Base-by-base conservation (phyloP, 2,329 filamentous ascomycete genomes). In the Rhynchosporium secalis region DNA sequence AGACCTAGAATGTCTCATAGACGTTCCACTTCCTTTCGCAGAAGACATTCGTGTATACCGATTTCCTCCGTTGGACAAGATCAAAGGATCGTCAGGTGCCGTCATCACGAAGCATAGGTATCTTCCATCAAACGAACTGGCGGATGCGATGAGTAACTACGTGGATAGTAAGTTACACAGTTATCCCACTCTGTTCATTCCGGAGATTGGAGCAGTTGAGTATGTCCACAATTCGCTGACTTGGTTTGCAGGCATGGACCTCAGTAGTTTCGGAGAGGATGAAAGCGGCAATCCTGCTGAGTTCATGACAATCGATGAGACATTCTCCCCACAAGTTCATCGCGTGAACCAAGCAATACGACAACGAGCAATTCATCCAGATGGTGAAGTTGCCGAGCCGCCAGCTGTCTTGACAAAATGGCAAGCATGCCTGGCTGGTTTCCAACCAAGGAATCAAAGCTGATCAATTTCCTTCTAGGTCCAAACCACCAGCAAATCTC, bases 11-110 rank as follows among this genome's bases (percentile, higher is more conserved):
- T 94, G 91, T 69, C 81, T 99, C 1, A 87, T 96, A 66, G 95
- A 99, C 72, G 83, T 96, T 1, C 92, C 95, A 41, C 80, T 98
- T 5, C 95, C 95, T 0, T 99, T 97, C 71, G 88, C 92, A 2
- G 95, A 99, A 78, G 95, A 99, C 72, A 81, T 97, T 54, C 86
- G 95, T 41, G 83, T 83, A n/a, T 98, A 97, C 74, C 89, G 87
- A 62, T 99, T 99, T 68, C 92, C 95, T 5, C 91, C 94, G 0
- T 78, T 99, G 10, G 93, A 96, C 73, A 89, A 86, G 65, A 89
- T 98, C 33, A 78, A 96, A 63, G 97, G 93, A 0, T 83, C 96
- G n/a, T 92, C 87, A 10, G 94, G 94, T 0, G 90, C 91, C 66
- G 83, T 84, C 8, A 79, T 97, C 55, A 90, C 85, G 10, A 87